Evolutionary conservation across 1,139 yeast genomes (phyloP).

Genomic region (Suhomyces panamericanus): DNA sequence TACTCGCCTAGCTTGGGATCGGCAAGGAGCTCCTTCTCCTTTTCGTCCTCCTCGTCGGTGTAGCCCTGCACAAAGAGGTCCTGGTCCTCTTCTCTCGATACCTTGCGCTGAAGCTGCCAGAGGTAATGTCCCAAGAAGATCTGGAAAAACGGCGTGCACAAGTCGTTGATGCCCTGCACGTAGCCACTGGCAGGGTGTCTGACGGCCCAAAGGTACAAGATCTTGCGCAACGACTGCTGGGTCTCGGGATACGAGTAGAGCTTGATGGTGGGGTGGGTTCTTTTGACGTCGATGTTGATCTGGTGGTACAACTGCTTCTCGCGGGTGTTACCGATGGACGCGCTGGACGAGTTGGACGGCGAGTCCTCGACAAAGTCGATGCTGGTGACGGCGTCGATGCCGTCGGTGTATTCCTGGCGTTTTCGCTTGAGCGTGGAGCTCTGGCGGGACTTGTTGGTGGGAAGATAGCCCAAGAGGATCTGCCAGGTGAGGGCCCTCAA

Average conservation of each 20-base stretch:
- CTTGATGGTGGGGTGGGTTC: slow-evolving; percentile 85
- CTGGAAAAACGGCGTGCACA: slow-evolving; percentile 92
- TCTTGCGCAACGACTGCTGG: slow-evolving; percentile 75
- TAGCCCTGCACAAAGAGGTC: slow-evolving; percentile 40
- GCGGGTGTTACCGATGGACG: slow-evolving; percentile 26
- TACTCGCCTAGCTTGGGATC: slow-evolving; percentile 28
- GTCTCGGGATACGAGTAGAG: slow-evolving; percentile 70
- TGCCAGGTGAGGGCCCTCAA: slow-evolving; percentile 90
- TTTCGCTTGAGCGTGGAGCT: slow-evolving; percentile 69
- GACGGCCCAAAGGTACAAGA: slow-evolving; percentile 91
- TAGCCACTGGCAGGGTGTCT: slow-evolving; percentile 98
- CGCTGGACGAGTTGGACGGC: slow-evolving; percentile 36
- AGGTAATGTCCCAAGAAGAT: slow-evolving; percentile 75
- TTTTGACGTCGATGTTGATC: slow-evolving; percentile 89
- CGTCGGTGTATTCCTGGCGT: slow-evolving; percentile 82
- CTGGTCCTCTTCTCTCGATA: slow-evolving; percentile 27
- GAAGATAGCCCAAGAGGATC: slow-evolving; percentile 81
- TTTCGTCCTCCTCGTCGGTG: slow-evolving; percentile 29
- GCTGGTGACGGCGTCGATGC: slow-evolving; percentile 39
- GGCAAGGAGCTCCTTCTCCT: slow-evolving; percentile 28
- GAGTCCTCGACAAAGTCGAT: slow-evolving; percentile 53
- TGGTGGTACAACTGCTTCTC: slow-evolving; percentile 94
- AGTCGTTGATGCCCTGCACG: slow-evolving; percentile 97
- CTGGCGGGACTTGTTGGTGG: slow-evolving; percentile 79
- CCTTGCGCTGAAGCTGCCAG: slow-evolving; percentile 41